Evolutionary conservation across 2,329 filamentous ascomycete species (phyloP).

Genomic region (Ceratocystiopsis brevicomis): DNA sequence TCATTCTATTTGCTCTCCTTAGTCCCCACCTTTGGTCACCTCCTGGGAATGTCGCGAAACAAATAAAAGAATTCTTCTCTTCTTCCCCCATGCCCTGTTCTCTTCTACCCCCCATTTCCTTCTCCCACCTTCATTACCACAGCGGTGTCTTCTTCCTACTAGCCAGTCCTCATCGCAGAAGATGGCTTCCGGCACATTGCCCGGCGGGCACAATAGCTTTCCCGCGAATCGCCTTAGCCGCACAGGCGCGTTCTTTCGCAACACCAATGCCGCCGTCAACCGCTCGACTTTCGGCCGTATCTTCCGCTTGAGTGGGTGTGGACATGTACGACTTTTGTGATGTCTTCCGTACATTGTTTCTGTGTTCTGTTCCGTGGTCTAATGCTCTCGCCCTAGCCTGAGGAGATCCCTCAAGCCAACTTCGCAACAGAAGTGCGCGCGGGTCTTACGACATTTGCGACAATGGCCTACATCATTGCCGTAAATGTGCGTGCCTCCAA

Average conservation of each 20-base stretch:
- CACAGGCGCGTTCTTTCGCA: background rate
- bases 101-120: background rate
- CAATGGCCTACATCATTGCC: constrained; percentile 74
- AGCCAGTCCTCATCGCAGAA: no score
- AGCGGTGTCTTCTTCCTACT: no score
- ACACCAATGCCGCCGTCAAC: constrained; percentile 18
- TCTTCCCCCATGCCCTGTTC: background rate
- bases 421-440: constrained; percentile 66
- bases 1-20: no score
- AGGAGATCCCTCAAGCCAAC: constrained; percentile 46
- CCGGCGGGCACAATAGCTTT: no score
- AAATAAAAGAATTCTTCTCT: background rate
- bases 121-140: background rate
- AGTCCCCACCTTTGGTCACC: no score
- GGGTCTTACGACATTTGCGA: constrained; percentile 61
- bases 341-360: no score
- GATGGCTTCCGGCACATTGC: no score
- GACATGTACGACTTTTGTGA: constrained; percentile 34
- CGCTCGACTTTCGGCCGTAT: constrained; percentile 33
- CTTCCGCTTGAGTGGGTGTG: constrained; percentile 48
- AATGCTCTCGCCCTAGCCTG: constrained; percentile 18
- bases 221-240: no score
- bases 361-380: background rate
- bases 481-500: constrained; percentile 32
- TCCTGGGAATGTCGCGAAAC: no score